Conservation (phyloP, 73 alveolate species). For the Tetrahymena thermophila region DNA sequence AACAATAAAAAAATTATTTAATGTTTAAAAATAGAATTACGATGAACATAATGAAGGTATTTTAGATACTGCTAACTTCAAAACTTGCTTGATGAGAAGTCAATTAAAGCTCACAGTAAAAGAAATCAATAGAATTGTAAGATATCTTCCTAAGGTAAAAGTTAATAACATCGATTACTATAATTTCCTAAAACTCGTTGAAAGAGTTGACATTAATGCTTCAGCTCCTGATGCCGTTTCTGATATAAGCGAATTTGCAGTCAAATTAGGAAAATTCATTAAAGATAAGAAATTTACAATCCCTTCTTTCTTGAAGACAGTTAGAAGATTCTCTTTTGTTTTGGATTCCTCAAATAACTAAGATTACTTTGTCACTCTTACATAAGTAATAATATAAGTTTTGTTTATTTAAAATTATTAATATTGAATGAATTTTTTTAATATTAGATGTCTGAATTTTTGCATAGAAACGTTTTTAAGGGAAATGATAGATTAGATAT, state of each 20-base stretch:
- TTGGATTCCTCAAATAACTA: background rate
- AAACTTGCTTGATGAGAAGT: conserved; percentile 35
- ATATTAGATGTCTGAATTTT: background rate
- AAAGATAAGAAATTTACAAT: conserved; percentile 2
- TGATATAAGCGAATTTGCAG: conserved; percentile 35
- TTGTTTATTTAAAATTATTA: background rate
- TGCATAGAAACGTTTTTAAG: background rate
- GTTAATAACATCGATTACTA: conserved; percentile 20
- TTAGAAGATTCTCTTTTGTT: conserved; percentile 4
- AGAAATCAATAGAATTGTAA: conserved; percentile 35
- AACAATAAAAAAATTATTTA: background rate
- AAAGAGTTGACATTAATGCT: conserved; percentile 25
- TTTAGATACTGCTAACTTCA: conserved; percentile 39
- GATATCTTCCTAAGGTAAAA: conserved; percentile 30
- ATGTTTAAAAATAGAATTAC: background rate
- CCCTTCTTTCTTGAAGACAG: conserved; percentile 12
- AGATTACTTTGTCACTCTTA: background rate
- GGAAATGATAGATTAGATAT: background rate
- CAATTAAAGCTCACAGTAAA: conserved; percentile 23
- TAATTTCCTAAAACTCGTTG: conserved; percentile 14
- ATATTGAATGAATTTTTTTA: background rate
- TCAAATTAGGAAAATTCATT: conserved; percentile 25
- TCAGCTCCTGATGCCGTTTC: conserved; percentile 26
- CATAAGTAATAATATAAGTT: background rate
- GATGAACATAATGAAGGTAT: conserved; percentile 46